A percentile compares a stretch with the other conserved stretches of the same genome.
Conservation (phyloP, 2,329 filamentous ascomycete genomes). For the Alternaria sp. region DNA sequence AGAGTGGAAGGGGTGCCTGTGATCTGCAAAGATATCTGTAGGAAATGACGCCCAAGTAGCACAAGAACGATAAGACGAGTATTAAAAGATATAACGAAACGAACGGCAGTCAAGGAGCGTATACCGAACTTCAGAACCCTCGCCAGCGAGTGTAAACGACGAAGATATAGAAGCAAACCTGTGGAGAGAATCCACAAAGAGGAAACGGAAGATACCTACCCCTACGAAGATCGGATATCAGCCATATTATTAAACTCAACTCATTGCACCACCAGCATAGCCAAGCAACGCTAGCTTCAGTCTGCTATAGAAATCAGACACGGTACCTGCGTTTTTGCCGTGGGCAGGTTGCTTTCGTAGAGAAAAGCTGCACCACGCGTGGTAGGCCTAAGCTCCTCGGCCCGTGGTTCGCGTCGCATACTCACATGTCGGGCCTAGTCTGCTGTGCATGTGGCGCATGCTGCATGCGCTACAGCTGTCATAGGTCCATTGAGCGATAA, state of each 20-base stretch:
- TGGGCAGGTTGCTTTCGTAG: not conserved
- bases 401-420: conserved; percentile 6
- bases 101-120: not conserved
- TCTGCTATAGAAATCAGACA: not conserved
- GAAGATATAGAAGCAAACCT: not conserved
- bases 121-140: not conserved
- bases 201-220: conserved; percentile 5
- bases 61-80: not conserved
- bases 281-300: conserved; percentile 2
- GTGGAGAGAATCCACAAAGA: conserved; percentile 2
- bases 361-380: not conserved
- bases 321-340: conserved; percentile 1
- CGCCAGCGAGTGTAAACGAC: conserved; percentile 12
- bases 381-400: not conserved
- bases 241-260: not conserved
- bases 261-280: conserved; percentile 1
- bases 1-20: not conserved
- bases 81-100: not conserved
- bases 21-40: not conserved
- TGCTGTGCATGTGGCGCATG: not conserved
- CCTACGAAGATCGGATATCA: conserved; percentile 4
- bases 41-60: not conserved
- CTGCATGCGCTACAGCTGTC: conserved; percentile 10
- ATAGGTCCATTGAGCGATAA: not conserved
- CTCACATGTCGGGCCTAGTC: not conserved